A percentile compares a stretch with the other conserved stretches of the same genome.
These are phyloP conservation scores for Oryza meridionalis DNA, from an alignment of 176 grass and related monocot genomes.

Conservation along the genomic window DNA sequence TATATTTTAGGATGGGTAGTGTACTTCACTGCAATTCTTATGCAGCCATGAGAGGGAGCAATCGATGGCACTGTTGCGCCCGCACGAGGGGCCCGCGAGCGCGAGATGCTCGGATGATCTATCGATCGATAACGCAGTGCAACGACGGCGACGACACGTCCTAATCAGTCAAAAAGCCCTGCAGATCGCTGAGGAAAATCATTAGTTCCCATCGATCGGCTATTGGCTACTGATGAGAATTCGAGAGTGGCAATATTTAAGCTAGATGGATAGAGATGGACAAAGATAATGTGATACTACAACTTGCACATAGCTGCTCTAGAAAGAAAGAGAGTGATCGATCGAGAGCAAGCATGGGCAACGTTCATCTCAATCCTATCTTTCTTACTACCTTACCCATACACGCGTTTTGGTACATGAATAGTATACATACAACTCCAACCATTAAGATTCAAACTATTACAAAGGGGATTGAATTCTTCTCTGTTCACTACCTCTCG, in stretches of 20 bases:
- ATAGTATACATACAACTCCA: too few relatives aligned
- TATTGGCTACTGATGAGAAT: neutral
- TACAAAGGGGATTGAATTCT: too few relatives aligned
- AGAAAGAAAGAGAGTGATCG: neutral
- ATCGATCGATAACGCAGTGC: constrained; percentile 10
- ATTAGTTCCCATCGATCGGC: neutral
- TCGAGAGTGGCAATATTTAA: neutral
- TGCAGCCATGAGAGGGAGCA: neutral
- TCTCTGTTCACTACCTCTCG: too few relatives aligned
- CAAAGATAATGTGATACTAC: neutral
- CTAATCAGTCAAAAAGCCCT: constrained; percentile 5
- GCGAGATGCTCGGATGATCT: constrained; percentile 16
- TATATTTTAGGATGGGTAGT: too few relatives aligned
- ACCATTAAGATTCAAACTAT: too few relatives aligned
- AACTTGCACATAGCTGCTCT: constrained; percentile 1
- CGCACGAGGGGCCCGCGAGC: constrained; percentile 1
- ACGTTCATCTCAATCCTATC: neutral
- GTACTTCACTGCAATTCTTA: neutral
- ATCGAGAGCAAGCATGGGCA: neutral
- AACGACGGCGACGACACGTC: constrained; percentile 10
- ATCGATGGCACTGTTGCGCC: constrained; percentile 1
- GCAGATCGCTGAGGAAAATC: neutral
- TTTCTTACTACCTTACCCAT: neutral
- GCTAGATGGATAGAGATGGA: neutral
- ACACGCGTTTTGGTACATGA: too few relatives aligned